Evolutionary conservation across 2,329 filamentous ascomycete species (phyloP).

Genomic region (Xylaria hypoxylon): DNA sequence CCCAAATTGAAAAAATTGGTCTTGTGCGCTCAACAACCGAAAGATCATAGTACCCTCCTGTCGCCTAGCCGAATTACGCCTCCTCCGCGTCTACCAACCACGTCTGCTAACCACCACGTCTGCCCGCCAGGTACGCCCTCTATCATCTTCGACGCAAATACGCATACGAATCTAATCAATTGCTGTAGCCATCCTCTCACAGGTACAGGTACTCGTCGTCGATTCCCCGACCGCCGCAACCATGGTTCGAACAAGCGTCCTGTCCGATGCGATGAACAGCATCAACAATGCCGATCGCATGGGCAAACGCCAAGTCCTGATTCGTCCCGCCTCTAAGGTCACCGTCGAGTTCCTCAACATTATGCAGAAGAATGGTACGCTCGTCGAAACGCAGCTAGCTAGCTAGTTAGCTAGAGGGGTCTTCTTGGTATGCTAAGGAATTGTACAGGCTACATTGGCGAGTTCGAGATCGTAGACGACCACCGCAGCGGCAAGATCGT

Average conservation of each 20-base stretch:
- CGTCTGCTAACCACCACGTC: slow-evolving; percentile 29
- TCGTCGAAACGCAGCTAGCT: background rate
- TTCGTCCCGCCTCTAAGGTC: slow-evolving; percentile 35
- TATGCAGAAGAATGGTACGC: slow-evolving; percentile 35
- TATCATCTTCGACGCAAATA: background rate
- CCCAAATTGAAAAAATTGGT: slow-evolving; percentile 25
- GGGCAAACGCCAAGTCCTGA: slow-evolving; percentile 34
- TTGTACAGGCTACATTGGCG: slow-evolving; percentile 29
- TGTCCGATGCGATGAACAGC: slow-evolving; percentile 33
- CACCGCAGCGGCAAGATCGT: slow-evolving; percentile 38
- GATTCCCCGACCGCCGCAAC: slow-evolving; percentile 26
- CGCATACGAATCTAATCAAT: slow-evolving; percentile 10
- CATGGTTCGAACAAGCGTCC: slow-evolving; percentile 36
- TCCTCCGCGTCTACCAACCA: slow-evolving; percentile 28
- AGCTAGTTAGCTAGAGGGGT: too few relatives aligned
- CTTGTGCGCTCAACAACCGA: slow-evolving; percentile 34
- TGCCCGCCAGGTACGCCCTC: slow-evolving; percentile 23
- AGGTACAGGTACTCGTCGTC: slow-evolving; percentile 29
- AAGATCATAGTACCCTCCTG: slow-evolving; percentile 16
- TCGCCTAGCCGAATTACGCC: slow-evolving; percentile 14
- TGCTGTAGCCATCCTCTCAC: slow-evolving; percentile 6
- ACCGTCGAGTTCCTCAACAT: slow-evolving; percentile 37
- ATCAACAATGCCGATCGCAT: slow-evolving; percentile 36
- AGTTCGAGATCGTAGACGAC: slow-evolving; percentile 36
- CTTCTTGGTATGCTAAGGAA: background rate